phyloP scores from a whole-genome alignment of 2,329 filamentous ascomycete species.

The Teratosphaeriaceae sp. region DNA sequence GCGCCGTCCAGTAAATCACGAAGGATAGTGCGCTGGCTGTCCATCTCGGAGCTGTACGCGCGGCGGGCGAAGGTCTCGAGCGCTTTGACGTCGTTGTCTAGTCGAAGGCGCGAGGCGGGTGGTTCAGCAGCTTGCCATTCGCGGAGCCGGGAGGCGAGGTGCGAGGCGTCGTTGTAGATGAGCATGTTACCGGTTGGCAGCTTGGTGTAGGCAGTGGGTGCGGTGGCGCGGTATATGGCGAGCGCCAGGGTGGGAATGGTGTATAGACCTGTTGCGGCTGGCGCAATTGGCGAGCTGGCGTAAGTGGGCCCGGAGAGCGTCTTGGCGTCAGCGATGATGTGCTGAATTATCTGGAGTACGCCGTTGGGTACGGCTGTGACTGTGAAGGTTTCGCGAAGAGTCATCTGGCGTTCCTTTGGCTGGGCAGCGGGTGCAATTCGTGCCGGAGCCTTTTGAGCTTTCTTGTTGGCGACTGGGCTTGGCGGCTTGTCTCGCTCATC shows the following conservation, averaged over 20 bases:
- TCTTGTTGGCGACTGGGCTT: slow-evolving; percentile 16
- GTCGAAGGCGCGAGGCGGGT: slow-evolving; percentile 35
- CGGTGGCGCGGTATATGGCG: slow-evolving; percentile 73
- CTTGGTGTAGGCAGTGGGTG: slow-evolving; percentile 64
- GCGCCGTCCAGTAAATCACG: slow-evolving; percentile 57
- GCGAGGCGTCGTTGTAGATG: slow-evolving; percentile 58
- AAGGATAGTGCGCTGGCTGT: slow-evolving; percentile 56
- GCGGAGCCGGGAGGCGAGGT: slow-evolving; percentile 50
- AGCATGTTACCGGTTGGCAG: slow-evolving; percentile 55
- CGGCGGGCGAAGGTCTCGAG: slow-evolving; percentile 54
- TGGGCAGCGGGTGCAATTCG: too few species aligned
- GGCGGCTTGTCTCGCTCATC: slow-evolving; percentile 47
- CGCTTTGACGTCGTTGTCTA: slow-evolving; percentile 49
- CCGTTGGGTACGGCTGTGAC: slow-evolving; percentile 82
- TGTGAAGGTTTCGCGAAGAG: slow-evolving; percentile 77
- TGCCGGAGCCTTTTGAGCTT: slow-evolving; percentile 18
- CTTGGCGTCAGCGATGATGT: slow-evolving; percentile 40
- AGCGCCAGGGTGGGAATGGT: slow-evolving; percentile 64
- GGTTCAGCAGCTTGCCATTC: slow-evolving; percentile 41
- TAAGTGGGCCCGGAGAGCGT: slow-evolving; percentile 49
- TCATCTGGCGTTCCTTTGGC: slow-evolving; percentile 41
- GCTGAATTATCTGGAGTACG: slow-evolving; percentile 61
- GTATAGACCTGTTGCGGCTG: slow-evolving; percentile 64
- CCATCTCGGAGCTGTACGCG: slow-evolving; percentile 59
- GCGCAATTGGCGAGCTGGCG: slow-evolving; percentile 50